Evolutionary conservation across 2,329 filamentous ascomycete species (phyloP), one percentile per base, ranked within the genome.

Genomic region (Botryotinia calthae): DNA sequence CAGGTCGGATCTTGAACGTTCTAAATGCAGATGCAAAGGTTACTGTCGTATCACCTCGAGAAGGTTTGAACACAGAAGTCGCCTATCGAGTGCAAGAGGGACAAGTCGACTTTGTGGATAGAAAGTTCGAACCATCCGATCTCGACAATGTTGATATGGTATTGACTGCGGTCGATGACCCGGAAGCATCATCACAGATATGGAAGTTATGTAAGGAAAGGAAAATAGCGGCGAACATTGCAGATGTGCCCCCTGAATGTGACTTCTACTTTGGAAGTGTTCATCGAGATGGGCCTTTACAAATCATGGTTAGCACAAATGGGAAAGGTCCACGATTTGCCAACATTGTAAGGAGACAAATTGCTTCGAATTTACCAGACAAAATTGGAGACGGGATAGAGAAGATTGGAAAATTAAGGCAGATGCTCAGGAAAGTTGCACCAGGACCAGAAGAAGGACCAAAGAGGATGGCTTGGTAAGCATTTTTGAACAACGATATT

Each of bases 291-390:
- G 96, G 96, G 0, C 96, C 96, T 9, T 83, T 99, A 74, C 96
- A 99, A 85, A 91, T 99, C 79, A 99, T 99, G 96, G 95, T 99
- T 78, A 97, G 93, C 84, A 99, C 96, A 51, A 99, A 98, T 81
- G 96, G 96, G 70, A 98, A 97, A 81, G 96, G 96, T 0, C 96
- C 96, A 0, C 91, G 95, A 80, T 84, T 99, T 76, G 96, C 96
- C 16, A 95, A 93, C 77, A 90, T 95, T 65, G 92, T 99, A 68
- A 86, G 95, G 71, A 88, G 91, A 80, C 89, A 92, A 80, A 97
- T 99, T 76, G 95, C 94, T 28, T 87, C 85, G 31, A 86, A 86
- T 66, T 84, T 99, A 72, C 96, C 96, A 1, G 84, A 85, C 28
- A 94, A 96, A 76, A 91, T 93, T 44, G 96, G 96, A 14, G 89